Evolutionary conservation across 2,329 filamentous ascomycete genomes (phyloP), one percentile per base, ranked within the genome.

Genomic region (Pyrenochaeta sp.): DNA sequence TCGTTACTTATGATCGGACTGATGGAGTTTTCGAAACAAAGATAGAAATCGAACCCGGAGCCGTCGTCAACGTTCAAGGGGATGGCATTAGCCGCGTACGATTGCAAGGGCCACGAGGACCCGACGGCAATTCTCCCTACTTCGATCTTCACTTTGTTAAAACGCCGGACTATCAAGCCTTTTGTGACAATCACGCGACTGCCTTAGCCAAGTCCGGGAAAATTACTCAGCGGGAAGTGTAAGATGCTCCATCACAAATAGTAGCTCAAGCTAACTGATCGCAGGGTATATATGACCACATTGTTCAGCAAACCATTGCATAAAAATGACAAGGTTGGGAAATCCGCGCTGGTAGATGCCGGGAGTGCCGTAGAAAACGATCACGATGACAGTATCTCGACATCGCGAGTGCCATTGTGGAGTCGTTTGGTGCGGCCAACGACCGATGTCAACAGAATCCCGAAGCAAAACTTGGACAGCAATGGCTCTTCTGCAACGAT

Each of bases 131-230:
- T 14, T 20, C 6, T 3, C 34, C 44, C 17, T 46, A 42, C 24
- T 49, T 55, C 35, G 65, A 68, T 28, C 29, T 69, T 6, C 17
- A 55, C 10, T 68, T 69, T 35, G 17, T 28, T 8, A 9, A 55
- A 3, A 14, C 29, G 2, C 1, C 23, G 0, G 40, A 58, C n/a
- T 54, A 60, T 15, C 2, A 23, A 23, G 2, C 11, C 1, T 61
- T 64, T 31, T 34, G 43, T 14, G 20, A 53, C 6, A 7, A 32
- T 1, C 18, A 44, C 30, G 41, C 41, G 30, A 9, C 22, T 5
- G 22, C 17, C 9, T 22, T 41, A 21, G 37, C 38, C 8, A 15
- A 14, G 1, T 24, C 10, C 2, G 20, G 42, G 3, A 44, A 22
- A 13, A 9, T 29, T 30, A 18, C 26, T 5, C 2, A 8, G 7